Conservation (phyloP, 257 asterid species). For the Nicotiana obtusifolia region DNA sequence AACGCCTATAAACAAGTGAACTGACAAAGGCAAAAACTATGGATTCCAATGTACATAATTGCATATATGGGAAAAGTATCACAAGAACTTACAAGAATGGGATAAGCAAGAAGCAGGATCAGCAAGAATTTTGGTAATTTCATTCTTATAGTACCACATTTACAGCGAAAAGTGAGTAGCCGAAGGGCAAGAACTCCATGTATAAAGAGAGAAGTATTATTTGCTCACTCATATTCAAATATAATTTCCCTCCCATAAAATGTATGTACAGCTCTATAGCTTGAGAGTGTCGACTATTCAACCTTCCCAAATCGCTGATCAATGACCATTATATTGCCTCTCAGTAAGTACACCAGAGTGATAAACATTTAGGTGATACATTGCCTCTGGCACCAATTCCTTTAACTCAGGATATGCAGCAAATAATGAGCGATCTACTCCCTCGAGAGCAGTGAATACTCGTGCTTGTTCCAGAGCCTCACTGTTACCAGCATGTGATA, state of each 20-base stretch:
- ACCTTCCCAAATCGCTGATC: background rate
- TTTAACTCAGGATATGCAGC: constrained; percentile 50
- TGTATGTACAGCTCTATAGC: background rate
- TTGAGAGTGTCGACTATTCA: background rate
- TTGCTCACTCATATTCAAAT: background rate
- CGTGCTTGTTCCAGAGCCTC: constrained; percentile 57
- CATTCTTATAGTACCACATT: background rate
- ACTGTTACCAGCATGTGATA: constrained; percentile 59
- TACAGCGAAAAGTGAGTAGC: background rate
- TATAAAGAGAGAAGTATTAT: background rate
- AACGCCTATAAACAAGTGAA: background rate
- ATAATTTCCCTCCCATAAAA: background rate
- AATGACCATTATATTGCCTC: constrained; percentile 24
- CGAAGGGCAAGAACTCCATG: background rate
- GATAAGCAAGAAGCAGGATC: background rate
- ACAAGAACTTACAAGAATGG: background rate
- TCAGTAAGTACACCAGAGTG: constrained; percentile 63
- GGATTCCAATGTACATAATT: background rate
- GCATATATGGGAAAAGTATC: background rate
- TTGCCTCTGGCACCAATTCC: constrained; percentile 50
- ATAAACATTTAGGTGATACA: constrained; percentile 51
- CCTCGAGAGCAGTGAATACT: constrained; percentile 47
- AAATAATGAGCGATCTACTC: constrained; percentile 42
- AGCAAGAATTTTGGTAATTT: background rate
- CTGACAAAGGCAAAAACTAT: background rate